Base-by-base conservation (phyloP, 352 stramenopile species). In the Phytophthora ramorum region DNA sequence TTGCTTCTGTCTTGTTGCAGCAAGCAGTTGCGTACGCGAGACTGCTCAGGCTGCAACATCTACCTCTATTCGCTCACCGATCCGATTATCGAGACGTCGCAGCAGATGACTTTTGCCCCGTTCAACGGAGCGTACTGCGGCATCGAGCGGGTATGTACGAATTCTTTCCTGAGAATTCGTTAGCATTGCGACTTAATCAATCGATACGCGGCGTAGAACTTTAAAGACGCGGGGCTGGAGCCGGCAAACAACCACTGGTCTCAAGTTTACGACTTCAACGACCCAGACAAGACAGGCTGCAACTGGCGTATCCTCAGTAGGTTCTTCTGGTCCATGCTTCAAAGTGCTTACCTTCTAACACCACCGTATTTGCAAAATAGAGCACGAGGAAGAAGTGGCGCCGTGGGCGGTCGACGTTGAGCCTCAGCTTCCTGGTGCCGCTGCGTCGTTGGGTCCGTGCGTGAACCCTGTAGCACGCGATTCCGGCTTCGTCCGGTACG, bases 211-310 rank as follows among this genome's bases (percentile, higher is more conserved):
- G 3, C 35, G 3, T 44, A 92, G 83, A 79, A 91, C 62, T 96
- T 98, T 58, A 17, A 41, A 0, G 72, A 85, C 12, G 90, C 91
- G 3, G 75, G 76, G 0, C 61, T 98, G 16, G 82, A 95, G 50
- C 85, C 91, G n/a, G 73, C 68, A 22, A 90, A 92, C 66, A 98
- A 97, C 55, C 86, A 95, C 56, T 98, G 91, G 91, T 92, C 85
- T 38, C 83, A 93, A 28, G 77, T 98, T 14, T 97, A 95, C 64
- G 92, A 98, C 65, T 98, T 98, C 62, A 97, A 97, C 66, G 91
- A 97, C 66, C 87, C 84, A 7, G 79, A 93, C 64, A 95, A 91
- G 73, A 81, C 69, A 4, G 80, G 83, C 17, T 68, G 56, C 52
- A 94, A 94, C 67, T 94, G 83, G 83, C 67, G 70, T n/a, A 69